phyloP scores from a whole-genome alignment of 305 asterid genomes.

The Solanum aculeatissimum region DNA sequence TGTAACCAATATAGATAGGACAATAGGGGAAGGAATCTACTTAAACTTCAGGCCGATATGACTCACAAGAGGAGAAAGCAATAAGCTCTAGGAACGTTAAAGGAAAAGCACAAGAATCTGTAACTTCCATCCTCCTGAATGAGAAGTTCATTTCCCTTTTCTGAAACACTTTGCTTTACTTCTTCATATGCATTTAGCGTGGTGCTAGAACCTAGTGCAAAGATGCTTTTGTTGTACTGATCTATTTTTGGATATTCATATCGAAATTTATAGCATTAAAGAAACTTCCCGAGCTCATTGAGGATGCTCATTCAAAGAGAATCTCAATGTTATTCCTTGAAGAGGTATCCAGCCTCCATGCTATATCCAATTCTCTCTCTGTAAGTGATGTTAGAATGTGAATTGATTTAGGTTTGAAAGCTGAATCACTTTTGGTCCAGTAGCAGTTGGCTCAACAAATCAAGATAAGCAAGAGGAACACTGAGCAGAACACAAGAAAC shows the following conservation, averaged over 20 bases:
- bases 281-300: not conserved
- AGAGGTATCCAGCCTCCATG: not conserved
- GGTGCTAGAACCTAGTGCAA: not conserved
- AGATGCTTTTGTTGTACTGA: not conserved
- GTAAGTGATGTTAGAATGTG: not conserved
- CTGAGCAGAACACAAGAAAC: not conserved
- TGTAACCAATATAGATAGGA: not conserved
- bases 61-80: not conserved
- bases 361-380: not conserved
- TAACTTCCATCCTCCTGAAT: not conserved
- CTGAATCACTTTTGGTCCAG: not conserved
- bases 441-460: not conserved
- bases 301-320: not conserved
- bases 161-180: not conserved
- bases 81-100: not conserved
- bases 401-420: not conserved
- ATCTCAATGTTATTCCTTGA: not conserved
- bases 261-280: not conserved
- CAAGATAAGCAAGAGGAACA: not conserved
- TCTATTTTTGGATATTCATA: not conserved
- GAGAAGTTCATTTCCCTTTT: not conserved
- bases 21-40: not conserved
- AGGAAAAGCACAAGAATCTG: not conserved
- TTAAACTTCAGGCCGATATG: not conserved
- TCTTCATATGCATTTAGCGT: not conserved